Evolutionary conservation across 108 stramenopile genomes (phyloP).

Genomic region (Conticribra guillardii): DNA sequence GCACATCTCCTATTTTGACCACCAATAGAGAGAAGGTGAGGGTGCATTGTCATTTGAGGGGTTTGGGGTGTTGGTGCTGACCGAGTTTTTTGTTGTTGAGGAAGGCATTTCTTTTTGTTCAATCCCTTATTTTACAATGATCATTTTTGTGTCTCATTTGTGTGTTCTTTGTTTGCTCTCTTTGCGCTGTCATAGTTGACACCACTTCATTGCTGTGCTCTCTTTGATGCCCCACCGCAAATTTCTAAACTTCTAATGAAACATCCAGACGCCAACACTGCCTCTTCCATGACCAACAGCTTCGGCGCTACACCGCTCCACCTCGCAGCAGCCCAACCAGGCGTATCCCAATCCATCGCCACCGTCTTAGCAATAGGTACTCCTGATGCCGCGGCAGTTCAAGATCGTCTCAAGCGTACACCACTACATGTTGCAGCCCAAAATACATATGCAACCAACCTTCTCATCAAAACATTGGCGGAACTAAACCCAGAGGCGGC

Average conservation of each 20-base stretch:
- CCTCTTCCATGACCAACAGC: constrained; percentile 46
- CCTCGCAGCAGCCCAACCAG: constrained; percentile 46
- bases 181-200: no score
- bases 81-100: constrained; percentile 9
- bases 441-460: constrained; percentile 52
- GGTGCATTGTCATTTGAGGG: no score
- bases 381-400: constrained; percentile 45
- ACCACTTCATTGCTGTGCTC: constrained; percentile 69
- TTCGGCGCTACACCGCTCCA: constrained; percentile 51
- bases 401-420: constrained; percentile 50
- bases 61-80: constrained; percentile 4
- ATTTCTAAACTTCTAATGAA: constrained; percentile 50
- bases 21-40: constrained; percentile 17
- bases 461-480: constrained; percentile 55
- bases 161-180: no score
- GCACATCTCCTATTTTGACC: constrained; percentile 16
- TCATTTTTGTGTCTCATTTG: no score
- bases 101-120: no score
- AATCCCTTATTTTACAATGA: no score
- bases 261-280: constrained; percentile 46
- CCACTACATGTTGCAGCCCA: constrained; percentile 59
- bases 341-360: constrained; percentile 49
- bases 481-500: constrained; percentile 60
- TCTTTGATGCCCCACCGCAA: constrained; percentile 53
- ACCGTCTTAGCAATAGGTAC: constrained; percentile 48